A percentile compares a stretch with the other conserved stretches of the same genome.
phyloP scores from a whole-genome alignment of 805 yeast species.

The Monosporozyma aerobia region DNA sequence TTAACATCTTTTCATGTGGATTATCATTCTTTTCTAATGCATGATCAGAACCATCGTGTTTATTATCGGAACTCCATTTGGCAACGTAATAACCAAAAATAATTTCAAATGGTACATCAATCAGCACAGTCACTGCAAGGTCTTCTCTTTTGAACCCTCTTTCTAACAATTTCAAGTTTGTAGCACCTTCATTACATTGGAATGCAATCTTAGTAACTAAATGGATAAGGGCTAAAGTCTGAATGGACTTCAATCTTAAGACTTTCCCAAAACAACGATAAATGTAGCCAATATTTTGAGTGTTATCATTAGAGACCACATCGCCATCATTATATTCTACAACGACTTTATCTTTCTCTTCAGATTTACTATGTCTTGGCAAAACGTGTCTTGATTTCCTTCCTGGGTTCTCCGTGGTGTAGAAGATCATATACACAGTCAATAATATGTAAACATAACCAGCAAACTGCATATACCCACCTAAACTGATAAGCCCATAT shows the following conservation, averaged over 20 bases:
- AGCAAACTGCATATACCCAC: constrained; percentile 69
- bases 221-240: constrained; percentile 63
- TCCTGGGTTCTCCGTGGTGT: constrained; percentile 62
- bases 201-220: constrained; percentile 82
- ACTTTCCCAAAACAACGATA: constrained; percentile 61
- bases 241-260: constrained; percentile 61
- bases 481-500: constrained; percentile 59
- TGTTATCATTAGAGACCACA: constrained; percentile 18
- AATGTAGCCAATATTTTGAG: constrained; percentile 39
- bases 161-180: constrained; percentile 82
- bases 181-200: constrained; percentile 93
- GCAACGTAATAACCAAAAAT: constrained; percentile 94
- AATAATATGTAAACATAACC: constrained; percentile 63
- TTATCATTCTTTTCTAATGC: constrained; percentile 2
- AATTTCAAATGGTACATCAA: constrained; percentile 94
- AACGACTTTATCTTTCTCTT: constrained; percentile 9
- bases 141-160: constrained; percentile 91
- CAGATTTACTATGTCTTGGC: background rate
- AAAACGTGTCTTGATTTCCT: constrained; percentile 19
- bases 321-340: constrained; percentile 26
- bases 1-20: constrained; percentile 4
- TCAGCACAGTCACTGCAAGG: constrained; percentile 80
- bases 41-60: background rate
- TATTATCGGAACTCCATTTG: constrained; percentile 72
- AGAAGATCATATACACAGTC: constrained; percentile 49